Percentiles rank a stretch among this genome's conserved stretches.
Evolutionary conservation across 2,329 filamentous ascomycete genomes (phyloP).

Genomic region (Davidsoniella neocaledoniae): DNA sequence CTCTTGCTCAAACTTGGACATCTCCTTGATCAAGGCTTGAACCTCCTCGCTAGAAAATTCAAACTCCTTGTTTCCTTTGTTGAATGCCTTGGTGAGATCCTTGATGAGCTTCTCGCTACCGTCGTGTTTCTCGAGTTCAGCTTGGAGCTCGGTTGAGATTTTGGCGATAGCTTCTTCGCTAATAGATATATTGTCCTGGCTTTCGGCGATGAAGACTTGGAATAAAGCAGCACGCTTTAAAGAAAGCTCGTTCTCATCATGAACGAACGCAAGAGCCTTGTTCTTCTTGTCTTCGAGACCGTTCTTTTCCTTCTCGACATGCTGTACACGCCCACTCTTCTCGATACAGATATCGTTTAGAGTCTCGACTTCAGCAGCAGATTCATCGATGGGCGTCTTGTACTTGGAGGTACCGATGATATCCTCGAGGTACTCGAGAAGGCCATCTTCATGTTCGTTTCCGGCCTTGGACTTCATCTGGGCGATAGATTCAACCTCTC

Average conservation of each 20-base stretch:
- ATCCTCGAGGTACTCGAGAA: conserved; percentile 92
- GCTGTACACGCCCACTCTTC: conserved; percentile 88
- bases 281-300: conserved; percentile 92
- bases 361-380: conserved; percentile 73
- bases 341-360: conserved; percentile 91
- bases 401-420: conserved; percentile 99
- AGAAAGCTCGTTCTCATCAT: conserved; percentile 82
- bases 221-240: conserved; percentile 82
- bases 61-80: conserved; percentile 66
- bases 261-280: conserved; percentile 73
- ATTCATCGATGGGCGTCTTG: conserved; percentile 91
- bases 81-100: conserved; percentile 69
- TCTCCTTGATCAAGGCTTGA: conserved; percentile 66
- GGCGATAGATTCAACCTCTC: conserved; percentile 94
- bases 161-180: conserved; percentile 82
- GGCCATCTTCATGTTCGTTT: conserved; percentile 88
- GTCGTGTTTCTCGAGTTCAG: conserved; percentile 79
- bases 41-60: conserved; percentile 68
- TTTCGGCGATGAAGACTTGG: conserved; percentile 79
- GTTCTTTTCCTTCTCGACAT: conserved; percentile 94
- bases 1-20: conserved; percentile 89
- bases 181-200: conserved; percentile 72
- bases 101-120: conserved; percentile 85
- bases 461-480: conserved; percentile 97
- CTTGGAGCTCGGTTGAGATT: conserved; percentile 71